These are phyloP conservation scores for Cryphonectria radicalis DNA, from an alignment of 2,329 filamentous ascomycete species.

Conservation along the genomic window DNA sequence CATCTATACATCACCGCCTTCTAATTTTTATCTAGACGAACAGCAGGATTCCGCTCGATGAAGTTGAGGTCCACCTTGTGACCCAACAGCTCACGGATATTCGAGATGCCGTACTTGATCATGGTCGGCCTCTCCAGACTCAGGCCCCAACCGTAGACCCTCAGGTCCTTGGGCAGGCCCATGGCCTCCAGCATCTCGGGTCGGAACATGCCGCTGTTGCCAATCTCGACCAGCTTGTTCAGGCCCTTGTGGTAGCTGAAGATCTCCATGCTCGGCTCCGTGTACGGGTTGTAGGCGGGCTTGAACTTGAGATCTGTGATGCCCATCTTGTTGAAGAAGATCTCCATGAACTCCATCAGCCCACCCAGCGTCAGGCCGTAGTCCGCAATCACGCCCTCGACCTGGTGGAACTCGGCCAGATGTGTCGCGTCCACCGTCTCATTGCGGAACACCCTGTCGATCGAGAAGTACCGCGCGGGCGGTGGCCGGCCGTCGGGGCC, in stretches of 20 bases:
- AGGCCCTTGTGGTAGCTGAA: slow-evolving; percentile 93
- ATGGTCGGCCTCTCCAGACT: slow-evolving; percentile 94
- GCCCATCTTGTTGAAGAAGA: slow-evolving; percentile 97
- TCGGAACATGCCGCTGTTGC: slow-evolving; percentile 98
- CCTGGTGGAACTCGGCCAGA: slow-evolving; percentile 96
- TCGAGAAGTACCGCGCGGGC: slow-evolving; percentile 93
- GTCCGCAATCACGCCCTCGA: slow-evolving; percentile 97
- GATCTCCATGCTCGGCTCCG: slow-evolving; percentile 96
- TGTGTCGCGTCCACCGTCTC: slow-evolving; percentile 97
- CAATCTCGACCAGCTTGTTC: slow-evolving; percentile 93
- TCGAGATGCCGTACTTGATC: slow-evolving; percentile 91
- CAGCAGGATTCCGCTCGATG: slow-evolving; percentile 25
- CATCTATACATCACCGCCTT: slow-evolving; percentile 4
- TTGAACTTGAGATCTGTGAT: slow-evolving; percentile 88
- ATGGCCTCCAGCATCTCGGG: slow-evolving; percentile 96
- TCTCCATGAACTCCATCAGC: slow-evolving; percentile 87
- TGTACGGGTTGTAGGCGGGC: slow-evolving; percentile 90
- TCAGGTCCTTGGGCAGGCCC: slow-evolving; percentile 89
- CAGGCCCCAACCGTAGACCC: slow-evolving; percentile 93
- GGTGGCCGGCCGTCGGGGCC: slow-evolving; percentile 69
- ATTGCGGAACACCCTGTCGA: slow-evolving; percentile 96
- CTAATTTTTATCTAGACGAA: slow-evolving; percentile 22
- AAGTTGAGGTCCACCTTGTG: slow-evolving; percentile 71
- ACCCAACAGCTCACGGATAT: slow-evolving; percentile 89
- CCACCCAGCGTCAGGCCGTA: slow-evolving; percentile 91